Percentiles rank a stretch among this genome's conserved stretches.
These are phyloP conservation scores for Cryptococcus neoformans DNA, from an alignment of 1,284 basidiomycete species.

Conservation along the genomic window DNA sequence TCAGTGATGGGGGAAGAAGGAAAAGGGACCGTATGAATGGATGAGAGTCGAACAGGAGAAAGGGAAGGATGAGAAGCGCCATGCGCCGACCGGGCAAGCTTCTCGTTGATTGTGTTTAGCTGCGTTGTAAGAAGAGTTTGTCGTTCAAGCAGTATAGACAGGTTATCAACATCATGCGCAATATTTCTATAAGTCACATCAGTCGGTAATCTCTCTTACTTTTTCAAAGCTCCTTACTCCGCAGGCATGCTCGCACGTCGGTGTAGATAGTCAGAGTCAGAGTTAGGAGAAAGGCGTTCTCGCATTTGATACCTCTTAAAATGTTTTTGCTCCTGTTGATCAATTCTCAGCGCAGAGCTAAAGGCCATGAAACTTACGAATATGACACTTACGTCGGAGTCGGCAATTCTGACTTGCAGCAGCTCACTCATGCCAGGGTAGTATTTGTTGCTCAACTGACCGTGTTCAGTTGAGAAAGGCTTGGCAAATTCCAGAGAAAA, in stretches of 20 bases:
- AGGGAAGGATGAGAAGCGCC: too few species aligned
- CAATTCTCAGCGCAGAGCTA: background rate
- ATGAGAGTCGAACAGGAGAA: background rate
- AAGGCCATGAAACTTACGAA: background rate
- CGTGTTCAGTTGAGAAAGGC: background rate
- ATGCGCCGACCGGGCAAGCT: conserved; percentile 2
- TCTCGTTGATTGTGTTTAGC: conserved; percentile 7
- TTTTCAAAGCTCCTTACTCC: background rate
- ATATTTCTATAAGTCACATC: background rate
- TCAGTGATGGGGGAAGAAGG: background rate
- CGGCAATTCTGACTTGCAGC: conserved; percentile 38
- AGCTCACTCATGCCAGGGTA: conserved; percentile 22
- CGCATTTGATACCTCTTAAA: conserved; percentile 15
- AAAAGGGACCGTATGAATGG: background rate
- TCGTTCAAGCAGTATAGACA: conserved; percentile 6
- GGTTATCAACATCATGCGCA: background rate
- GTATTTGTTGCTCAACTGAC: conserved; percentile 27
- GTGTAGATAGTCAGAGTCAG: background rate
- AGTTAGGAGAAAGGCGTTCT: background rate
- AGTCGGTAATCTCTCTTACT: background rate
- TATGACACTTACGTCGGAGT: conserved; percentile 32
- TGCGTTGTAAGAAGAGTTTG: conserved; percentile 8
- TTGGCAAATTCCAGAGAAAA: background rate
- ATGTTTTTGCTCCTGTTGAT: conserved; percentile 24
- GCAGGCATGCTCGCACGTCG: conserved; percentile 7